These are phyloP conservation scores for Tetraselmis striata DNA, from an alignment of 139 green algal species.

Conservation along the genomic window DNA sequence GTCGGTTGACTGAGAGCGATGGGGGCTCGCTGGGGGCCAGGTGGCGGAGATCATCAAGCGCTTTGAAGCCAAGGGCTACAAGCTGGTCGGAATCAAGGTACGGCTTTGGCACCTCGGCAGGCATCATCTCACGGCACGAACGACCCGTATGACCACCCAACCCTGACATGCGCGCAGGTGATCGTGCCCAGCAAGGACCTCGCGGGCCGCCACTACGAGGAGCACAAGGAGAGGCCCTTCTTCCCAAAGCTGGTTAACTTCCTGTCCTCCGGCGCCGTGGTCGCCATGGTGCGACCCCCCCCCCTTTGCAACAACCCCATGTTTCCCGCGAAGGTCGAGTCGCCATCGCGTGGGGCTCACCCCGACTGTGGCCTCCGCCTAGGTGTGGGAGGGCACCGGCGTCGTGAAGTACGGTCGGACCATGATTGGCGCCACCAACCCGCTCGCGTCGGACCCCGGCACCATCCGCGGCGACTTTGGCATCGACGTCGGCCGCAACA, in stretches of 20 bases:
- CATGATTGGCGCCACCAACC: constrained; percentile 80
- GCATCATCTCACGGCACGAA: neutral
- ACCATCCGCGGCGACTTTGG: constrained; percentile 70
- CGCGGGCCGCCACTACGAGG: constrained; percentile 43
- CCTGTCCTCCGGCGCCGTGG: constrained; percentile 43
- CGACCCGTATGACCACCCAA: too few relatives aligned
- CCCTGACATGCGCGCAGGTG: constrained; percentile 33
- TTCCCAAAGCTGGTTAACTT: constrained; percentile 60
- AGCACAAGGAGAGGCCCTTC: constrained; percentile 41
- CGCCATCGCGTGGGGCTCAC: too few relatives aligned
- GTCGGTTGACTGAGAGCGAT: constrained; percentile 11
- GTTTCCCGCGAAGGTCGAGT: too few relatives aligned
- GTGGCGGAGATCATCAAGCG: constrained; percentile 18
- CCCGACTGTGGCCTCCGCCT: neutral
- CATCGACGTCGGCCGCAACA: constrained; percentile 61
- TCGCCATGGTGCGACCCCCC: constrained; percentile 39
- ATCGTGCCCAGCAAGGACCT: constrained; percentile 39
- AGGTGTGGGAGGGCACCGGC: constrained; percentile 63
- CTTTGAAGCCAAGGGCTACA: constrained; percentile 59
- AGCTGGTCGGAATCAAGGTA: constrained; percentile 61
- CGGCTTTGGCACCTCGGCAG: neutral
- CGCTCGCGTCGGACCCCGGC: constrained; percentile 56
- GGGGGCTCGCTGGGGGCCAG: neutral
- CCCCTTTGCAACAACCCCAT: too few relatives aligned
- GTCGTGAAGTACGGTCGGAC: constrained; percentile 56